Conservation (phyloP, 179 eudicot species). For the Silene coronaria region DNA sequence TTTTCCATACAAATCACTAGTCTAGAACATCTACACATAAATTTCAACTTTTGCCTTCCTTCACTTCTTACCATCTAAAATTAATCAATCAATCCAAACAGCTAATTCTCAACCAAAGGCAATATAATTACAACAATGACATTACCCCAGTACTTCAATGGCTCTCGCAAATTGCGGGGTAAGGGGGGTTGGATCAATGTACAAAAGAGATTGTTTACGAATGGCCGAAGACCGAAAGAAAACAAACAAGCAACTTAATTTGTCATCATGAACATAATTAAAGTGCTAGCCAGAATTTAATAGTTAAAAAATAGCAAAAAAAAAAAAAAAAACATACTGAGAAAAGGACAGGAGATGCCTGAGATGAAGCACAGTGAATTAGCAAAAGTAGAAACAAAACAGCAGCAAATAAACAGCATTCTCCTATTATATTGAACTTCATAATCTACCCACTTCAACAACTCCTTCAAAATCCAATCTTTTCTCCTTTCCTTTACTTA, state of each 20-base stretch:
- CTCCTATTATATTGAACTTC: conserved; percentile 21
- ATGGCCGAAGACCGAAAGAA: too few species aligned
- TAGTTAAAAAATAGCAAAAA: neutral
- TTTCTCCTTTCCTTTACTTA: neutral
- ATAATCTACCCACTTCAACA: conserved; percentile 19
- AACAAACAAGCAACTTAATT: neutral
- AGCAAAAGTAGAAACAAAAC: conserved; percentile 30
- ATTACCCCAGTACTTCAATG: too few species aligned
- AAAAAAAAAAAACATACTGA: conserved; percentile 38
- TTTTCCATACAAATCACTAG: neutral
- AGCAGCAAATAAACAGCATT: conserved; percentile 34
- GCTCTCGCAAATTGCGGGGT: too few species aligned
- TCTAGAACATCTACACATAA: neutral
- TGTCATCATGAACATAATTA: neutral
- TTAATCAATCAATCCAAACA: neutral
- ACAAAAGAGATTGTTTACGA: too few species aligned
- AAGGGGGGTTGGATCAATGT: too few species aligned
- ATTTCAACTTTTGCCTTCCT: conserved; percentile 8
- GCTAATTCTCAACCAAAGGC: neutral
- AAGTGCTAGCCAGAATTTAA: neutral
- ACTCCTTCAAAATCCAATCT: too few species aligned
- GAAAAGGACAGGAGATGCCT: conserved; percentile 44
- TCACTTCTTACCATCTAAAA: conserved; percentile 1
- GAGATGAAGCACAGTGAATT: conserved; percentile 36
- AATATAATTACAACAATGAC: too few species aligned